A percentile compares a stretch with the other conserved stretches of the same genome.
These are phyloP conservation scores for Sporothrix humicola DNA, from an alignment of 2,329 filamentous ascomycete species.

Conservation along the genomic window DNA sequence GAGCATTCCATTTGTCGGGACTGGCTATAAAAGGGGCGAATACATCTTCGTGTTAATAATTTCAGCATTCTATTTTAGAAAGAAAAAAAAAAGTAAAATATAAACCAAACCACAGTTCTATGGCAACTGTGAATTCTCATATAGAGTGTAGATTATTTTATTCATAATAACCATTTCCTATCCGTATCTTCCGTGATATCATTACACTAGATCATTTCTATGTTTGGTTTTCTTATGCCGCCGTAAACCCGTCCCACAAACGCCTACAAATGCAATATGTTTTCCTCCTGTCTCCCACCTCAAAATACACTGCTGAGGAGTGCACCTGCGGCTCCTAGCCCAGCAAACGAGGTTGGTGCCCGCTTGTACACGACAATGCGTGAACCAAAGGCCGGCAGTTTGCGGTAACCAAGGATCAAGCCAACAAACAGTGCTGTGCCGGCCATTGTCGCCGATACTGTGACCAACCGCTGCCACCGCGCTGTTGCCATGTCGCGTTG, in stretches of 20 bases:
- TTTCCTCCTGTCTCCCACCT: not conserved
- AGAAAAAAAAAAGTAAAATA: conserved; percentile 8
- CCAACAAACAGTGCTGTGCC: conserved; percentile 49
- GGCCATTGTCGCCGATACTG: conserved; percentile 46
- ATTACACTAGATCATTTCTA: not conserved
- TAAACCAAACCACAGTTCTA: not conserved
- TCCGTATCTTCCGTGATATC: conserved; percentile 8
- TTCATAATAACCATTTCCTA: not conserved
- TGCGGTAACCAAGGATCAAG: conserved; percentile 48
- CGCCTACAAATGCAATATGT: conserved; percentile 12
- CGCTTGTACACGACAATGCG: conserved; percentile 52
- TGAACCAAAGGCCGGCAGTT: conserved; percentile 54
- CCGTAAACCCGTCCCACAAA: not conserved
- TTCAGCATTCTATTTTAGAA: not conserved
- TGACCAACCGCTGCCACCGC: conserved; percentile 43
- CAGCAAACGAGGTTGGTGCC: conserved; percentile 45
- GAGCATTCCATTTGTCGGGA: conserved; percentile 18
- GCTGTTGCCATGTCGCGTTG: conserved; percentile 14
- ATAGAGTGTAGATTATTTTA: conserved; percentile 22
- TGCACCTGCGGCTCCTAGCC: conserved; percentile 56
- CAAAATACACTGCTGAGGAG: conserved; percentile 46
- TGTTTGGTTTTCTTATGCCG: not conserved
- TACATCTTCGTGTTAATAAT: not conserved
- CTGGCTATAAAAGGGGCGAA: conserved; percentile 18
- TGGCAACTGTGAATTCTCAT: not conserved